phyloP scores from a whole-genome alignment of 1,284 basidiomycete species.

The Malassezia psittaci region DNA sequence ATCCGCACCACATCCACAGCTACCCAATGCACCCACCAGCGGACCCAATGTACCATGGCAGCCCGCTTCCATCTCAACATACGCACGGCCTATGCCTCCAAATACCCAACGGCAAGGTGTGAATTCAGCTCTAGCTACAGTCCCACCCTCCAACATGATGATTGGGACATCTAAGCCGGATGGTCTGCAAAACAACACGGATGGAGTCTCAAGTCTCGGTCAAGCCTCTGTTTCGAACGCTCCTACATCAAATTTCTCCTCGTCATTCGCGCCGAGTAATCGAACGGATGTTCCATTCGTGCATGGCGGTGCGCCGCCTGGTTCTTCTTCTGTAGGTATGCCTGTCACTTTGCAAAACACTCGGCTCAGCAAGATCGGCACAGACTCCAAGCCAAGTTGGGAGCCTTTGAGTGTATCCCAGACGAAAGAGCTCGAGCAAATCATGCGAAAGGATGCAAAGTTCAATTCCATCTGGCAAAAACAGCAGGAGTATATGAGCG shows the following conservation, averaged over 20 bases:
- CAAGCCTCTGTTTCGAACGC: background rate
- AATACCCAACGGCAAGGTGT: background rate
- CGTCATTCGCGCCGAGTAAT: slow-evolving; percentile 11
- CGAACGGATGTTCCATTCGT: slow-evolving; percentile 33
- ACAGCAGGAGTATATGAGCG: slow-evolving; percentile 28
- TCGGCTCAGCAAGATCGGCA: slow-evolving; percentile 55
- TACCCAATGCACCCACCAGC: background rate
- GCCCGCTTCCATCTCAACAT: background rate
- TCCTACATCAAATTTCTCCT: too few species aligned
- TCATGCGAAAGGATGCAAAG: slow-evolving; percentile 54
- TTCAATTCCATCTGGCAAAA: slow-evolving; percentile 50
- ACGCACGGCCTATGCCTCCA: background rate
- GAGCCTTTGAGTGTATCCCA: slow-evolving; percentile 52
- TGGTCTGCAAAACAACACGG: slow-evolving; percentile 16
- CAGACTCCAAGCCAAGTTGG: slow-evolving; percentile 19
- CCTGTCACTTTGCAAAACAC: slow-evolving; percentile 59
- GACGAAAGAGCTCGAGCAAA: slow-evolving; percentile 52
- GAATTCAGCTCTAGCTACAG: too few species aligned
- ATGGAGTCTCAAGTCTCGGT: background rate
- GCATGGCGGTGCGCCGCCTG: slow-evolving; percentile 45
- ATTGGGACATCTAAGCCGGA: too few species aligned
- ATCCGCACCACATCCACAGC: background rate
- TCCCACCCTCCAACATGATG: too few species aligned
- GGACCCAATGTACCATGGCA: background rate
- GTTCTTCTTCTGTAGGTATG: slow-evolving; percentile 42